Evolutionary conservation across 208 protist species (phyloP), one percentile per base, ranked within the genome.

Genomic region (Leishmania major): DNA sequence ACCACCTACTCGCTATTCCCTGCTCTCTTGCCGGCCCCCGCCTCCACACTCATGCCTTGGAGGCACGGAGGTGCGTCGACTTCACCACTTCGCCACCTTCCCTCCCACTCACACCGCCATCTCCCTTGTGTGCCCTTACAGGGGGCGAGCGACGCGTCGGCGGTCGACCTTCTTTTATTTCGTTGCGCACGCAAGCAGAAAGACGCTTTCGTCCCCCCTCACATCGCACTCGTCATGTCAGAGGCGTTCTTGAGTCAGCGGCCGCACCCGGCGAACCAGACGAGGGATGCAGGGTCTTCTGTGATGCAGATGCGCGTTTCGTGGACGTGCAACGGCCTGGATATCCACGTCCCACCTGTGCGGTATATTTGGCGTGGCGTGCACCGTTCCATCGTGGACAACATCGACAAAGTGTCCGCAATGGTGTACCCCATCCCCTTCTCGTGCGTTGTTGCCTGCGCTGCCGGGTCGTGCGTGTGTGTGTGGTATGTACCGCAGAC

Each of bases 301-400:
- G 62, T 77, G 28, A 82, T 80, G 45, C 77, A 87, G 75, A 87
- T 92, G 75, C 85, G 78, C 37, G 72, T 93, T 11, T 88, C 82
- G 55, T 84, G 93, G 70, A 90, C 77, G 25, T 51, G 75, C 60
- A 85, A 78, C 60, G 94, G 94, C 55, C 55, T 95, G 35, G 94
- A 95, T 69, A 62, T 97, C 40, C 92, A 96, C 87, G 82, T 97
- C 66, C 94, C 94, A 15, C 92, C 92, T 37, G 77, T 86, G 22
- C 85, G 87, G 64, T 93, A 92, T 77, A 72, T 96, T 59, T 83
- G 85, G 79, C 85, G 89, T 11, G 87, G 87, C 15, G 55, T 87
- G 59, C 80, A 80, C 49, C 85, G 86, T 76, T 84, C 87, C 45
- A 72, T 93, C 75, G 77, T 85, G 80, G 87, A 86, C 72, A 87